phyloP scores from a whole-genome alignment of 495 filamentous ascomycete species.

The Xylaria palmicola region DNA sequence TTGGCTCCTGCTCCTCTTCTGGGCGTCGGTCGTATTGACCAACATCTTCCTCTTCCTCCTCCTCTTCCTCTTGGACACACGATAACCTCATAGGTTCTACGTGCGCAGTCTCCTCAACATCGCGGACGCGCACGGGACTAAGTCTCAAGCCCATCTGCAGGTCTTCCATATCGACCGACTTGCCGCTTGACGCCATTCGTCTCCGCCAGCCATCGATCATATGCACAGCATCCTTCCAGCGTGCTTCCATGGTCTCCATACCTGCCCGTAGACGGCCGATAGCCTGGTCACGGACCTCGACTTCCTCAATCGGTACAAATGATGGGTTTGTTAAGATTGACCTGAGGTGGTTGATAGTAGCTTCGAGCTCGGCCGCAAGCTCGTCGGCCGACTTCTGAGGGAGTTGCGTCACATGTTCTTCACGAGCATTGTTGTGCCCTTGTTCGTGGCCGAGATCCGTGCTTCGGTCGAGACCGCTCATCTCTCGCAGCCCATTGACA shows the following conservation, averaged over 20 bases:
- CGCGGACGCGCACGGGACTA: slow-evolving; percentile 56
- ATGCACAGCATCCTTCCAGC: slow-evolving; percentile 85
- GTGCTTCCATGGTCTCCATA: slow-evolving; percentile 85
- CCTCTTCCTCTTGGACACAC: slow-evolving; percentile 40
- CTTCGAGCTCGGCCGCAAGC: slow-evolving; percentile 68
- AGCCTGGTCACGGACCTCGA: slow-evolving; percentile 85
- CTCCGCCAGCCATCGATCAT: slow-evolving; percentile 94
- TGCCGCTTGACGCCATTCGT: slow-evolving; percentile 74
- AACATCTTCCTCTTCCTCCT: slow-evolving; percentile 20
- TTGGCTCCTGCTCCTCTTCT: slow-evolving; percentile 27
- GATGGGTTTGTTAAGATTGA: slow-evolving; percentile 88
- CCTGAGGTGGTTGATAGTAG: slow-evolving; percentile 73
- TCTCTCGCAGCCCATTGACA: slow-evolving; percentile 67
- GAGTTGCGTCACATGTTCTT: slow-evolving; percentile 47
- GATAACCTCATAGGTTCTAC: slow-evolving; percentile 38
- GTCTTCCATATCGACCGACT: slow-evolving; percentile 80
- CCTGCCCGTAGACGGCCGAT: slow-evolving; percentile 77
- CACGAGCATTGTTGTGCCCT: slow-evolving; percentile 30
- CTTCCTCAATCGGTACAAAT: slow-evolving; percentile 93
- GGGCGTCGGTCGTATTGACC: neutral
- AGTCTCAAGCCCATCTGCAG: slow-evolving; percentile 72
- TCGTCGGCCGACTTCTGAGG: slow-evolving; percentile 63
- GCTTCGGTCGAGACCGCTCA: slow-evolving; percentile 68
- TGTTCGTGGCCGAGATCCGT: slow-evolving; percentile 41
- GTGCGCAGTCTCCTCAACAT: slow-evolving; percentile 48